Evolutionary conservation across 2,329 filamentous ascomycete species (phyloP).

Genomic region (Calonectria henricotiae): DNA sequence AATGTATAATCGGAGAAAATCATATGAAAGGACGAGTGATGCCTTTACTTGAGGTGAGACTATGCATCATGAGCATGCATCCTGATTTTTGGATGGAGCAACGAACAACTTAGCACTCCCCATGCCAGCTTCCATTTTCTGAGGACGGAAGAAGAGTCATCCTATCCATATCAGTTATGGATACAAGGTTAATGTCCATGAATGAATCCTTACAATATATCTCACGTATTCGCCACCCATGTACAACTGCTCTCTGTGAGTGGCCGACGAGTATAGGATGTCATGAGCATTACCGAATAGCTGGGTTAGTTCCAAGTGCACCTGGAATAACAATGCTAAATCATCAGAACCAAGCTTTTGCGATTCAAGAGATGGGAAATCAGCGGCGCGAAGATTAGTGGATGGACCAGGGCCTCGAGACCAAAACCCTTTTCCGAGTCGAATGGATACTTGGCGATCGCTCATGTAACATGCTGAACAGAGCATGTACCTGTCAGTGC

Average conservation of each 20-base stretch:
- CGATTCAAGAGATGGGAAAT: slow-evolving; percentile 78
- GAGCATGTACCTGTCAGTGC: not conserved
- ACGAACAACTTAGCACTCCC: slow-evolving; percentile 76
- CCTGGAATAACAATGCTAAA: slow-evolving; percentile 79
- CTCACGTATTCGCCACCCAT: slow-evolving; percentile 82
- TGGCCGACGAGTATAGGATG: slow-evolving; percentile 80
- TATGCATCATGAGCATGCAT: slow-evolving; percentile 46
- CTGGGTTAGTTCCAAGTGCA: slow-evolving; percentile 80
- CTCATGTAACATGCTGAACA: slow-evolving; percentile 74
- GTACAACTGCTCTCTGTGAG: slow-evolving; percentile 79
- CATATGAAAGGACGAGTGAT: slow-evolving; percentile 79
- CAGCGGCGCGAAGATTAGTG: slow-evolving; percentile 75
- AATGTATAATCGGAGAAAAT: slow-evolving; percentile 81
- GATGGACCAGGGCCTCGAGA: slow-evolving; percentile 79
- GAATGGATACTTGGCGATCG: slow-evolving; percentile 79
- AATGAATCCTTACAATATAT: slow-evolving; percentile 68
- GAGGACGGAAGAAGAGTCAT: slow-evolving; percentile 80
- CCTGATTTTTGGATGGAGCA: not conserved
- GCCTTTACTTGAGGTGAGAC: slow-evolving; percentile 78
- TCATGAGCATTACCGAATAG: slow-evolving; percentile 83
- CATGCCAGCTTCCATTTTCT: slow-evolving; percentile 81
- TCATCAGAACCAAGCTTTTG: slow-evolving; percentile 75
- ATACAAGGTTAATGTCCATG: not conserved
- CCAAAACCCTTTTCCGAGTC: slow-evolving; percentile 83
- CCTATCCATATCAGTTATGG: slow-evolving; percentile 53